A percentile compares a stretch with the other conserved stretches of the same genome.
Conservation (phyloP, 176 grass and related monocot genomes). For the Rhynchospora tenuis region DNA sequence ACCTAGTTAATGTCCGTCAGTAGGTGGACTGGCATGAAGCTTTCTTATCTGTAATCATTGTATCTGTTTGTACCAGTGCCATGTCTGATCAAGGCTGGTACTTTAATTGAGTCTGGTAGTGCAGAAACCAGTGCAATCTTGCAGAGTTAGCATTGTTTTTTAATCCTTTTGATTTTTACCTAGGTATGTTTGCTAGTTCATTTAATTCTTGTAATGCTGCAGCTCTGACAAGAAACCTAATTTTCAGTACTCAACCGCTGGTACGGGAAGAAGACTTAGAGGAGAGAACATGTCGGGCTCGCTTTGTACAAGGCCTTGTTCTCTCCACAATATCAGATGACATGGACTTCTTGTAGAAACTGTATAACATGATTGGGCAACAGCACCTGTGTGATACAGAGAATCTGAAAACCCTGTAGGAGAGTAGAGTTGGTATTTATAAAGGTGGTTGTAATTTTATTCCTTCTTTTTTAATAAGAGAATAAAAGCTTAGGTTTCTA, state of each 20-base stretch:
- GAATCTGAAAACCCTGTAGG: not conserved
- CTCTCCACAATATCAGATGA: conserved; percentile 18
- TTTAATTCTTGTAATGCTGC: not conserved
- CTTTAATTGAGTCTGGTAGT: not conserved
- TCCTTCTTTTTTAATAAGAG: conserved; percentile 3
- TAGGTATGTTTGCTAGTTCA: not conserved
- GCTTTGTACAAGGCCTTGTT: conserved; percentile 9
- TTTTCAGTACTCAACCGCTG: not conserved
- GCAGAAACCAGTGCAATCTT: conserved; percentile 1
- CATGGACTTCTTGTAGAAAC: not conserved
- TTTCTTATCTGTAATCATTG: not conserved
- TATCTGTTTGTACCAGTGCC: not conserved
- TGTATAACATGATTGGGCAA: not conserved
- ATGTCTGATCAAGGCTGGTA: not conserved
- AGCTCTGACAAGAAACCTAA: not conserved
- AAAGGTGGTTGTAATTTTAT: conserved; percentile 1
- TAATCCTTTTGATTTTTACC: not conserved
- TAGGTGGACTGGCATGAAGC: not conserved
- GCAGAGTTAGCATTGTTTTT: not conserved
- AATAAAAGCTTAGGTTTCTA: conserved; percentile 11
- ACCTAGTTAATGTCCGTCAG: not conserved
- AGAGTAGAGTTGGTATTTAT: conserved; percentile 3
- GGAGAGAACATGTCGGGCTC: conserved; percentile 3
- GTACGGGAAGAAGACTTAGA: conserved; percentile 21
- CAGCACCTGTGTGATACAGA: not conserved